Conservation (phyloP, 108 stramenopile genomes). For the Nannochloropsis gaditana region DNA sequence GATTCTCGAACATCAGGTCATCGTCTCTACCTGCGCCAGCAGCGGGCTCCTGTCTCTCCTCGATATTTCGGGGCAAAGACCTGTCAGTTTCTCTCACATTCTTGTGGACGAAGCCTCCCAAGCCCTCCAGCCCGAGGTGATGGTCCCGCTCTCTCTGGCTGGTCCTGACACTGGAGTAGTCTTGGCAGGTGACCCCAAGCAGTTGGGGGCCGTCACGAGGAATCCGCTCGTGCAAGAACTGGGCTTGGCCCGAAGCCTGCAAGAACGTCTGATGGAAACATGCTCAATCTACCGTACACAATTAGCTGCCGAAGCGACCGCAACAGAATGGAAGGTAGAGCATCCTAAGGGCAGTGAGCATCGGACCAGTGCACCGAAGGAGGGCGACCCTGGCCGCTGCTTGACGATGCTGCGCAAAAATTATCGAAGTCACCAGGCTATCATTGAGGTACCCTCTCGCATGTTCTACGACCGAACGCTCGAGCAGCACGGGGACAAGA, state of each 20-base stretch:
- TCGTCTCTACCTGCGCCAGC: conserved; percentile 43
- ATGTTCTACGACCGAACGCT: conserved; percentile 60
- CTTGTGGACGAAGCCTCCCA: conserved; percentile 46
- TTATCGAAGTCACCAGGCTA: conserved; percentile 63
- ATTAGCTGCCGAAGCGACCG: not conserved
- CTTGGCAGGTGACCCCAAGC: conserved; percentile 46
- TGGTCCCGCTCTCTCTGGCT: conserved; percentile 47
- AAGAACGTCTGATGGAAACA: not conserved
- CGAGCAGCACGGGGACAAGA: conserved; percentile 46
- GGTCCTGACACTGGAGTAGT: conserved; percentile 35
- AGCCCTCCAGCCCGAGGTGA: conserved; percentile 45
- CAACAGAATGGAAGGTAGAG: not conserved
- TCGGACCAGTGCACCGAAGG: not conserved
- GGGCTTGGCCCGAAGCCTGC: not conserved
- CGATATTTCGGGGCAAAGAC: not conserved
- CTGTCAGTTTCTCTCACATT: conserved; percentile 37
- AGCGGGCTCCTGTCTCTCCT: conserved; percentile 34
- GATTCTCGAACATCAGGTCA: conserved; percentile 29
- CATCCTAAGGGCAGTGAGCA: too few species aligned
- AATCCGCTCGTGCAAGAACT: conserved; percentile 16
- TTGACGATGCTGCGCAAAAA: conserved; percentile 60
- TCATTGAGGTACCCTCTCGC: conserved; percentile 60
- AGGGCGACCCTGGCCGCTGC: not conserved
- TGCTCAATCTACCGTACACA: not conserved
- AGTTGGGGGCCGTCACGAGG: conserved; percentile 25